phyloP scores from a whole-genome alignment of 2,329 filamentous ascomycete genomes.

The Laburnicola sp. region DNA sequence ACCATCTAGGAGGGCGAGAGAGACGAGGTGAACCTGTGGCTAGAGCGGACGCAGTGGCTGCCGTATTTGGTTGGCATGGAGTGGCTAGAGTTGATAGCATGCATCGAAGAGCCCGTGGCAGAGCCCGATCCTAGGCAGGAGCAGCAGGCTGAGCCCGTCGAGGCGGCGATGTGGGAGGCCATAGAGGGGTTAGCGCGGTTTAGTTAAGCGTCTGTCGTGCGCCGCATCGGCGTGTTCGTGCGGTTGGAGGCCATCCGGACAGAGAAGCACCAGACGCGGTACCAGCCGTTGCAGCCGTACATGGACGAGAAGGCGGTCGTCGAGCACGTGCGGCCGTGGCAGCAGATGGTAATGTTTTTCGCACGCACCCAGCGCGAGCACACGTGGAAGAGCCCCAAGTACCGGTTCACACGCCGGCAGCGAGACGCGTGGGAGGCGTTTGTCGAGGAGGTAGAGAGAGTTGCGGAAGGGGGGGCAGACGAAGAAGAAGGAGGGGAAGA shows the following conservation, averaged over 20 bases:
- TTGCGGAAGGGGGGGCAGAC: too few relatives aligned
- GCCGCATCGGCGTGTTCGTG: conserved; percentile 7
- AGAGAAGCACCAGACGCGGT: too few relatives aligned
- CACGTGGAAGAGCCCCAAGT: too few relatives aligned
- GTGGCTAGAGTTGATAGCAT: conserved; percentile 15
- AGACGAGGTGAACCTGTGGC: conserved; percentile 18
- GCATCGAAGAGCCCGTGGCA: conserved; percentile 14
- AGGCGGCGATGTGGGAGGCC: conserved; percentile 16
- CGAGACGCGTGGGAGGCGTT: too few relatives aligned
- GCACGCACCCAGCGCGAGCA: too few relatives aligned
- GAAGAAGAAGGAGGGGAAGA: too few relatives aligned
- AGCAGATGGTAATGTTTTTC: conserved; percentile 25
- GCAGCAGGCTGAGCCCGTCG: conserved; percentile 10
- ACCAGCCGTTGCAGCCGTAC: too few relatives aligned
- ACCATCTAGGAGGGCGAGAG: conserved; percentile 15
- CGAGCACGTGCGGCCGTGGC: conserved; percentile 13
- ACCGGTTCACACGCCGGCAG: too few relatives aligned
- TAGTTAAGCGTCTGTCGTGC: conserved; percentile 15
- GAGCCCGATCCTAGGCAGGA: conserved; percentile 10
- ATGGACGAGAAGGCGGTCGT: conserved; percentile 16
- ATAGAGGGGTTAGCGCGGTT: conserved; percentile 16
- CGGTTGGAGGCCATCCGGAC: too few relatives aligned
- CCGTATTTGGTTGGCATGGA: conserved; percentile 20
- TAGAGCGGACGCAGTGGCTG: too few relatives aligned
- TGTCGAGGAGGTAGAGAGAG: too few relatives aligned